Evolutionary conservation across 192 early-diverging fungal genomes (phyloP), one percentile per base, ranked within the genome.

Genomic region (Coemansia sp.): DNA sequence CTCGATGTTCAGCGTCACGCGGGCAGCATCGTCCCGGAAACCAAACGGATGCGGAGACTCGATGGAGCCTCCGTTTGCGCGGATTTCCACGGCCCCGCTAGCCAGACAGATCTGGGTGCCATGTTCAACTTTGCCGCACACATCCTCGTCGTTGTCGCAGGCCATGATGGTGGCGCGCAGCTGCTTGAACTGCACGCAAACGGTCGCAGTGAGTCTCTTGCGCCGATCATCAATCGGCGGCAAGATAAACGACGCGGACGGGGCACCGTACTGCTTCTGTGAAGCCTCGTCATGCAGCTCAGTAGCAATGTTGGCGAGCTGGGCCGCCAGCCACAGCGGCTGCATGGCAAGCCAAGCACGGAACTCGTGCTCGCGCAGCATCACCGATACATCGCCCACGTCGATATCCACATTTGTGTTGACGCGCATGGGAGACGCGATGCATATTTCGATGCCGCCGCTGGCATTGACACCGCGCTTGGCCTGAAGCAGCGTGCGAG

Each of bases 91-190:
- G n/a, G 19, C 3, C 1, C 77, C 77, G 27, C 44, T 24, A 1
- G 27, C 10, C 16, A 80, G 40, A 38, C 67, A 61, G 3, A 71
- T 58, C 42, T 74, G 77, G 14, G 59, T 74, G 23, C 77, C 77
- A 46, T 80, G 77, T 35, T 80, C 71, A 43, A 71, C 69, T 2
- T 68, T 72, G 31, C 71, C 60, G 16, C 58, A 64, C 31, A 64
- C 64, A 40, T 80, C 77, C 54, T 80, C 77, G 5, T 74, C 77
- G 50, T 73, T 80, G 40, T 80, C 77, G 44, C 71, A 64, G 6
- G 68, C 71, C 67, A 74, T 31, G 21, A 74, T 29, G 1, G 71
- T 80, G 11, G 50, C 22, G 10, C 77, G 64, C n/a, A 73, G 28
- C 16, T 58, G 56, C 19, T 74, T 60, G 35, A 80, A 80, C 33